Conservation (phyloP, 2,329 filamentous ascomycete genomes). For the Neonectria sp. region DNA sequence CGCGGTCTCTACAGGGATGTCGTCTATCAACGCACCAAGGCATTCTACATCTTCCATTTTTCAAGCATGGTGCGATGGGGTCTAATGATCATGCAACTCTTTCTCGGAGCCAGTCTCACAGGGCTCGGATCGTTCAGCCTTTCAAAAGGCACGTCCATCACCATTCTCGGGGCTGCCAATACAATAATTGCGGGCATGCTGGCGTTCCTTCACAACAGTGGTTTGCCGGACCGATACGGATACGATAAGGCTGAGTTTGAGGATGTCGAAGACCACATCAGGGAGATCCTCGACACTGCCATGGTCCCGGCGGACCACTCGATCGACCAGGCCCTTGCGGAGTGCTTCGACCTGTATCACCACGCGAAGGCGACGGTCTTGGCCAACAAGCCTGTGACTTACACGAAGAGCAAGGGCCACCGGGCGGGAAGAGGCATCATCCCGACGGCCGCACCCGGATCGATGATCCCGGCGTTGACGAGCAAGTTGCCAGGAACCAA, state of each 20-base stretch:
- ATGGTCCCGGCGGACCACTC: slow-evolving; percentile 60
- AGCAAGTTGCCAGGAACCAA: slow-evolving; percentile 20
- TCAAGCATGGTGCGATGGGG: slow-evolving; percentile 61
- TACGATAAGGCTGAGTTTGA: slow-evolving; percentile 65
- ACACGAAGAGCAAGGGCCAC: slow-evolving; percentile 48
- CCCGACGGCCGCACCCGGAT: slow-evolving; percentile 9
- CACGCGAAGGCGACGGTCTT: slow-evolving; percentile 63
- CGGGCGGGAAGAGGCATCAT: slow-evolving; percentile 28
- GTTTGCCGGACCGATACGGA: slow-evolving; percentile 66
- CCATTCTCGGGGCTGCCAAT: slow-evolving; percentile 65
- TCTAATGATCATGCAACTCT: slow-evolving; percentile 65
- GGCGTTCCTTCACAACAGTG: slow-evolving; percentile 68
- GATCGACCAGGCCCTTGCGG: slow-evolving; percentile 62
- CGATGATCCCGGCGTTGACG: slow-evolving; percentile 11
- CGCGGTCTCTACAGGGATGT: slow-evolving; percentile 66
- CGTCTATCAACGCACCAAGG: slow-evolving; percentile 61
- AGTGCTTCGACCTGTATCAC: slow-evolving; percentile 63
- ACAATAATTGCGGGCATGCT: slow-evolving; percentile 66
- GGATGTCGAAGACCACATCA: slow-evolving; percentile 65
- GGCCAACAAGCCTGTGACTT: slow-evolving; percentile 62
- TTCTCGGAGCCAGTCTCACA: slow-evolving; percentile 64
- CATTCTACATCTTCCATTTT: slow-evolving; percentile 60
- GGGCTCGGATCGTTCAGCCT: slow-evolving; percentile 62
- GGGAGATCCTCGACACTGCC: slow-evolving; percentile 64
- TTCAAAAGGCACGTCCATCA: slow-evolving; percentile 59